Percentiles rank a stretch among this genome's conserved stretches.
These are phyloP conservation scores for Fusarium avenaceum DNA, from an alignment of 2,329 filamentous ascomycete species.

Conservation along the genomic window DNA sequence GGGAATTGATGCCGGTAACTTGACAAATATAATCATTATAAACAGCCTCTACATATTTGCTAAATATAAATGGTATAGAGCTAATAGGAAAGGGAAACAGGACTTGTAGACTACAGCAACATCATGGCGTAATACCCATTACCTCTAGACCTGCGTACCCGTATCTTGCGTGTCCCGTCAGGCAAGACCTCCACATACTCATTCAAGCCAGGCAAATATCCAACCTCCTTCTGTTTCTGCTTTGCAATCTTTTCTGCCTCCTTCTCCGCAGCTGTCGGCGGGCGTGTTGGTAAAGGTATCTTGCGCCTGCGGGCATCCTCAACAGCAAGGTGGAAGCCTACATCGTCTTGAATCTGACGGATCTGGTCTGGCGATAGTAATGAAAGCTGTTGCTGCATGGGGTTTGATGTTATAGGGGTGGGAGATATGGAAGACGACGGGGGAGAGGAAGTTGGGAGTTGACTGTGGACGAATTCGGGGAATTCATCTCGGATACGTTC, in stretches of 20 bases:
- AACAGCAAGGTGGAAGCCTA: slow-evolving; percentile 22
- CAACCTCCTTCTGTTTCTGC: slow-evolving; percentile 30
- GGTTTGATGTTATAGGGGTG: neutral
- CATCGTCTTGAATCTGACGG: slow-evolving; percentile 32
- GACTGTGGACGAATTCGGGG: slow-evolving; percentile 16
- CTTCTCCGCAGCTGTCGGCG: slow-evolving; percentile 18
- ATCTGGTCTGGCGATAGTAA: slow-evolving; percentile 19
- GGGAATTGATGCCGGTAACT: too few species aligned
- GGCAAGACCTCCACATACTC: slow-evolving; percentile 31
- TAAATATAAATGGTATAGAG: neutral
- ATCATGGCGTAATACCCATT: slow-evolving; percentile 12
- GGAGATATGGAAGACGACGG: neutral
- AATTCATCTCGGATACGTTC: slow-evolving; percentile 30
- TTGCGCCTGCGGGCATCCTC: slow-evolving; percentile 19
- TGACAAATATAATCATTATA: too few species aligned
- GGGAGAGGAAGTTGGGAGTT: neutral
- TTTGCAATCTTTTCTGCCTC: slow-evolving; percentile 6
- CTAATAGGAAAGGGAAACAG: neutral
- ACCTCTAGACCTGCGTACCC: slow-evolving; percentile 8
- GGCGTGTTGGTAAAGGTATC: slow-evolving; percentile 17
- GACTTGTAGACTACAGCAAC: neutral
- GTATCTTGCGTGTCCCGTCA: slow-evolving; percentile 33
- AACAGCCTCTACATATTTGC: neutral
- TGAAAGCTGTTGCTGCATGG: slow-evolving; percentile 9
- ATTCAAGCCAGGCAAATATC: slow-evolving; percentile 18